A percentile compares a stretch with the other conserved stretches of the same genome.
phyloP scores from a whole-genome alignment of 2,329 filamentous ascomycete genomes.

The Monilinia aucupariae region DNA sequence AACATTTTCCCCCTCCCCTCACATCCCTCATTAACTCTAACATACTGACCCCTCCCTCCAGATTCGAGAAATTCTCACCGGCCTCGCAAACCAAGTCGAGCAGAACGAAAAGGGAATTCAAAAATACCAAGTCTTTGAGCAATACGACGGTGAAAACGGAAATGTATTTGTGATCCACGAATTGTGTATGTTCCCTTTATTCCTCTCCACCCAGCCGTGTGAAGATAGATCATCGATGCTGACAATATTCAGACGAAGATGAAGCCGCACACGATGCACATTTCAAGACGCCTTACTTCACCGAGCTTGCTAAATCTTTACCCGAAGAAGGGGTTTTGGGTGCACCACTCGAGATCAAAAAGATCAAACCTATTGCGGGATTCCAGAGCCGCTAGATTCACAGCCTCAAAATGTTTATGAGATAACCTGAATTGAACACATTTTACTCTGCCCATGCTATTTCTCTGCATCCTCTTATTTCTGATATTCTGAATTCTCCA shows the following conservation, averaged over 20 bases:
- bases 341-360: neutral
- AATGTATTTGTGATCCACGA: conserved; percentile 12
- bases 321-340: conserved; percentile 3
- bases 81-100: neutral
- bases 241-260: conserved; percentile 1
- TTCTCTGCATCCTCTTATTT: neutral
- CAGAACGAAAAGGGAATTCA: neutral
- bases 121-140: conserved; percentile 9
- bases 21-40: neutral
- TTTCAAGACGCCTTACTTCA: neutral
- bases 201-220: neutral
- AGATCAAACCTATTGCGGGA: conserved; percentile 1
- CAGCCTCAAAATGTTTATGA: neutral
- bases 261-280: neutral
- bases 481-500: neutral
- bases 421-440: neutral
- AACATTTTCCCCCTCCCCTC: neutral
- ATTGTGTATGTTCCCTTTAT: neutral
- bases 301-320: neutral
- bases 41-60: neutral
- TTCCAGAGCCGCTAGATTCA: conserved; percentile 8
- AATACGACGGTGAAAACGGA: neutral
- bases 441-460: neutral
- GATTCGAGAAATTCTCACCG: conserved; percentile 6
- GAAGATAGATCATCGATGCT: neutral